phyloP scores from a whole-genome alignment of 2,329 filamentous ascomycete genomes.

The Penicillium sclerotiorum region DNA sequence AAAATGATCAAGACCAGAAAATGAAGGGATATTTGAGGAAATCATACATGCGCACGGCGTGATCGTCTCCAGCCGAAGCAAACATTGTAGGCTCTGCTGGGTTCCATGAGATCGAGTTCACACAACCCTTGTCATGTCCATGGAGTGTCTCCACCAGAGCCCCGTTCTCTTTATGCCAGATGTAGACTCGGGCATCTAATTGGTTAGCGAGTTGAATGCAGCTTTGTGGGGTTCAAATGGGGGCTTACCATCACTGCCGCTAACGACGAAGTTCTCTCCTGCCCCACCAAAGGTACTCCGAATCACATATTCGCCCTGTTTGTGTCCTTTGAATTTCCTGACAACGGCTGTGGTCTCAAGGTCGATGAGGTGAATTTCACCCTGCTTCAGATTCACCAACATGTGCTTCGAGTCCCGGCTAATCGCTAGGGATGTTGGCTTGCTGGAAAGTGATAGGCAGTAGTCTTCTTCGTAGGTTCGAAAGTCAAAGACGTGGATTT shows the following conservation, averaged over 20 bases:
- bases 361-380: constrained; percentile 77
- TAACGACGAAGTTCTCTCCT: constrained; percentile 86
- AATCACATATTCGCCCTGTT: constrained; percentile 76
- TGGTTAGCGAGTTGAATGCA: constrained; percentile 22
- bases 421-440: constrained; percentile 77
- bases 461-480: constrained; percentile 73
- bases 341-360: constrained; percentile 72
- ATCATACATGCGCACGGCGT: constrained; percentile 80
- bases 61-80: constrained; percentile 88
- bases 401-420: constrained; percentile 79
- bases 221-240: not conserved
- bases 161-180: constrained; percentile 89
- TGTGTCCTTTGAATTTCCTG: constrained; percentile 74
- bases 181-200: constrained; percentile 70
- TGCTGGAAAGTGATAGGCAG: constrained; percentile 68
- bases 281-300: constrained; percentile 84
- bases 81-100: constrained; percentile 80
- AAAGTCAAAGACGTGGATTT: constrained; percentile 81
- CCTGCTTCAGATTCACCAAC: constrained; percentile 78
- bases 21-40: not conserved
- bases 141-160: constrained; percentile 73
- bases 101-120: constrained; percentile 90
- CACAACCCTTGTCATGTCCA: constrained; percentile 73
- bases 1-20: not conserved
- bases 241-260: constrained; percentile 79